Base-by-base conservation (phyloP, 1,284 basidiomycete species). In the Cryptococcus maquisensis region DNA sequence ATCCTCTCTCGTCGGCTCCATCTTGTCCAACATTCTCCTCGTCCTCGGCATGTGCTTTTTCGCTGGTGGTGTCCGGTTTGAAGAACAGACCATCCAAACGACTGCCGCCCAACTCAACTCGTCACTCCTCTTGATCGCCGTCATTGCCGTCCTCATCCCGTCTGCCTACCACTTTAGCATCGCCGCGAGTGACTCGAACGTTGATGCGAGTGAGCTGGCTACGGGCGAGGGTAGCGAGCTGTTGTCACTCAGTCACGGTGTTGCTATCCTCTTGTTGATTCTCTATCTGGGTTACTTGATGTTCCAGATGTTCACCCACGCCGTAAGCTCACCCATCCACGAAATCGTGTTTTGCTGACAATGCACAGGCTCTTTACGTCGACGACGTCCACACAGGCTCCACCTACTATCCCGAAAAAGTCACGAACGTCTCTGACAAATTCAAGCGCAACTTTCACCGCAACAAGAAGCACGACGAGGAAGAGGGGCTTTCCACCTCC, bases 231-330 rank as follows among this genome's bases (percentile, higher is more conserved):
- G 65, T 0, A 51, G 52, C 0, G 75, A 85, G 49, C 84, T 94
- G 46, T 77, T 94, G 37, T 63, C 73, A 37, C 83, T 92, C 76
- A 88, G 86, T 64, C 88, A 85, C 61, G 91, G 88, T 15, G 88
- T 90, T 16, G 82, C 90, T 0, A 81, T 95, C 53, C 83, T 95
- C 49, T 79, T 94, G 3, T 81, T 94, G 15, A 80, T 90, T 10
- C 57, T 74, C 46, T 90, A 92, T 72, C 71, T 73, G 2, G 82
- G 80, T 21, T 91, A 89, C 68, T 81, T 94, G 16, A 69, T 86
- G 45, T 95, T 95, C 80, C 90, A 93, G 70, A 83, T 95, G 10
- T 90, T 84, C 72, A 88, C 89, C 0, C 91, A 95, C 75, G 82
- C 86, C 1, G 68, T 68, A 52, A 54, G 67, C 55, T 36, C 26